phyloP scores from a whole-genome alignment of 106 monocot genomes.

The Narthecium ossifragum region DNA sequence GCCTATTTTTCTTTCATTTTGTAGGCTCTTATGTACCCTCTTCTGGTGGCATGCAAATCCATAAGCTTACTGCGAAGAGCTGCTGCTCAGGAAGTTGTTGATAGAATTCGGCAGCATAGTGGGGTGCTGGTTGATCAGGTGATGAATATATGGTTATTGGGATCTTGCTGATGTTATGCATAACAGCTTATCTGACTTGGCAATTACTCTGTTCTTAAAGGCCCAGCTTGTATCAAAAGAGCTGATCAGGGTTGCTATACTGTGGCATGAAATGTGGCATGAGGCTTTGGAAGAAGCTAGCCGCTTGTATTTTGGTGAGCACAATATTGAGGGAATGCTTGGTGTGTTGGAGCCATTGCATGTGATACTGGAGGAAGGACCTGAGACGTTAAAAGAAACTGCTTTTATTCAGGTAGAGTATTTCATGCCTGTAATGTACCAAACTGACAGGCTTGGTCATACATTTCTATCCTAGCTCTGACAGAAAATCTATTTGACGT shows the following conservation, averaged over 20 bases:
- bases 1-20: not conserved
- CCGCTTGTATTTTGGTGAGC: constrained; percentile 97
- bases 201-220: constrained; percentile 25
- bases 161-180: not conserved
- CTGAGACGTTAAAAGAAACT: constrained; percentile 78
- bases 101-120: constrained; percentile 96
- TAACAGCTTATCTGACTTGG: constrained; percentile 1
- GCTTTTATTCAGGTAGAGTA: constrained; percentile 98
- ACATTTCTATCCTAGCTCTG: no score
- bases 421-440: no score
- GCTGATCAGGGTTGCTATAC: constrained; percentile 93
- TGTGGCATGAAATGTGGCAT: constrained; percentile 99
- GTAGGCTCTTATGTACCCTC: constrained; percentile 99
- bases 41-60: constrained; percentile 98
- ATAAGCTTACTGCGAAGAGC: constrained; percentile 80
- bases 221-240: constrained; percentile 99
- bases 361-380: constrained; percentile 73
- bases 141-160: no score
- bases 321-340: constrained; percentile 97
- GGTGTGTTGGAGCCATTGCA: constrained; percentile 81
- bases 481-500: no score
- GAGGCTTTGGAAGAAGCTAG: constrained; percentile 99
- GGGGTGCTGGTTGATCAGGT: constrained; percentile 97
- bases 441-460: no score
- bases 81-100: constrained; percentile 94